Conservation (phyloP, 257 asterid genomes). For the Solanum chiquidenum region DNA sequence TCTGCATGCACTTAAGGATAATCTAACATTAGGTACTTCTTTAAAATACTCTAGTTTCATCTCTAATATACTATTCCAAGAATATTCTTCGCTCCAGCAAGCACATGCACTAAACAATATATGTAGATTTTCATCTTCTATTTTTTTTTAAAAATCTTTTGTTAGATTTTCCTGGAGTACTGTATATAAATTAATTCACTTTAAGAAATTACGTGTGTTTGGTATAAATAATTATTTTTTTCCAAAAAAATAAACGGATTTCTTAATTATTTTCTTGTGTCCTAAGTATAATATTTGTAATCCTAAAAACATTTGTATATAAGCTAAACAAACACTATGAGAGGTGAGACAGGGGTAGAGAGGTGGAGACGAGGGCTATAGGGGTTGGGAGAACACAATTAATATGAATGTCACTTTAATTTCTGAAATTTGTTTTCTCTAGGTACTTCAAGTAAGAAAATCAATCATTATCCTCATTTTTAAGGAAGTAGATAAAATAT, state of each 20-base stretch:
- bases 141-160: background rate
- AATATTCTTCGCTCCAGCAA: background rate
- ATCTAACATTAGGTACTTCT: background rate
- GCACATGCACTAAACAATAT: background rate
- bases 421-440: background rate
- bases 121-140: background rate
- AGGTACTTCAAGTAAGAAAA: background rate
- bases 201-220: background rate
- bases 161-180: background rate
- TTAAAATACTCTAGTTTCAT: background rate
- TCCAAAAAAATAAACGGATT: background rate
- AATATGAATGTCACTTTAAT: background rate
- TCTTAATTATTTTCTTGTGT: background rate
- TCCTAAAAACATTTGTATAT: background rate
- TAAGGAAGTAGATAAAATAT: background rate
- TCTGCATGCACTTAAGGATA: background rate
- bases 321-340: background rate
- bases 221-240: too few species aligned
- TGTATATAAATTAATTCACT: background rate
- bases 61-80: background rate
- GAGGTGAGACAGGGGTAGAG: too few species aligned
- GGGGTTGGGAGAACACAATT: background rate
- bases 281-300: too few species aligned
- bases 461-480: background rate
- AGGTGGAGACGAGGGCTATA: background rate